These are phyloP conservation scores for Saksenaea vasiformis DNA, from an alignment of 371 early-diverging fungal genomes.

Conservation along the genomic window DNA sequence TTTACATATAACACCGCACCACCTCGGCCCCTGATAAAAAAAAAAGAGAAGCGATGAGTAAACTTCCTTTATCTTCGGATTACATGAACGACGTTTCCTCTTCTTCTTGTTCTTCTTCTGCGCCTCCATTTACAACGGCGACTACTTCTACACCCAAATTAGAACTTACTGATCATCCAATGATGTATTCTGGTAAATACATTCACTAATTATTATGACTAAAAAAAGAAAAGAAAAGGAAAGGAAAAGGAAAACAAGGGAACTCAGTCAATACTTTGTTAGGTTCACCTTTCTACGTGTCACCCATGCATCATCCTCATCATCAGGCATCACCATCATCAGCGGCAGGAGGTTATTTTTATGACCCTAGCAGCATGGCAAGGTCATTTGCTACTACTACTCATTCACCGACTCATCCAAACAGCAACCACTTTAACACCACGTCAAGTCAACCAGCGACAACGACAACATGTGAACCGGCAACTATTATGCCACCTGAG, in stretches of 20 bases:
- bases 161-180: constrained; percentile 28
- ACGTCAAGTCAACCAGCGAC: constrained; percentile 5
- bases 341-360: not conserved
- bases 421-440: constrained; percentile 15
- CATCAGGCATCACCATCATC: constrained; percentile 7
- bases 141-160: constrained; percentile 10
- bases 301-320: constrained; percentile 23
- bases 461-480: constrained; percentile 26
- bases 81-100: constrained; percentile 5
- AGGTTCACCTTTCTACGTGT: constrained; percentile 32
- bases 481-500: constrained; percentile 36
- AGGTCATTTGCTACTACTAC: constrained; percentile 18
- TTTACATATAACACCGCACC: not conserved
- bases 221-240: not conserved
- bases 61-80: constrained; percentile 2
- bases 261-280: not conserved
- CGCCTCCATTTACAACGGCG: not conserved
- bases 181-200: constrained; percentile 30
- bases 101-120: constrained; percentile 11
- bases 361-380: constrained; percentile 18
- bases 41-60: no score
- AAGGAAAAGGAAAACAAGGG: not conserved
- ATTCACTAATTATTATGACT: constrained; percentile 10
- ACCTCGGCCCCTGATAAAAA: not conserved
- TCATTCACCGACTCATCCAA: not conserved